Base-by-base conservation (phyloP, 441 rosid species). In the Aquilaria agallochum region DNA sequence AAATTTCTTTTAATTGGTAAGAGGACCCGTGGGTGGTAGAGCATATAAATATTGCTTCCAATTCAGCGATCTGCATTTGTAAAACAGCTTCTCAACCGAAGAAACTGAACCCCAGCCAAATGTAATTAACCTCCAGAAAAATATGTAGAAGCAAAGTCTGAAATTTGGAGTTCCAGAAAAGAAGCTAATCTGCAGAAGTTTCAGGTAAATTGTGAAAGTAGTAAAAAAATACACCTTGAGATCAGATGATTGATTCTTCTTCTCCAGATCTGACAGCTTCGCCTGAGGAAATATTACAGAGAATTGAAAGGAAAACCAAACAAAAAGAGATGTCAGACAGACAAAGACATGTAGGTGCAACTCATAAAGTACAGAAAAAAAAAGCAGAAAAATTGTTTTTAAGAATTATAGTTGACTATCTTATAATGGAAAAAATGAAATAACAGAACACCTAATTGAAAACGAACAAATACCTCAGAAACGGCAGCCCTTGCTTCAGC, bases 401-500 rank as follows among this genome's bases (percentile, higher is more conserved):
- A 20, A 20, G 20, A 20, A 20, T 20, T 20, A 20, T 20, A 20
- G 20, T 20, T 20, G 20, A 20, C 20, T 20, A 20, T 20, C 20
- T 20, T 20, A 20, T 20, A 20, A 20, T 20, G 20, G 20, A 30
- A 44, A 36, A 11, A 12, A 53, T 40, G 56, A 20, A 42, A 59
- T 11, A 31, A 20, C 20, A 20, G 58, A 33, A 33, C 31, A 30
- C 13, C 40, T 13, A 55, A 13, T 64, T 42, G 7, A 48, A 55
- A 34, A 11, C 27, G 11, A 64, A 33, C 20, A 56, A 64, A 59
- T 32, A 95, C 99, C 97, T 95, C 99, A 34, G 97, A 86, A 72
- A 85, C 77, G 68, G 93, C 81, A 66, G 98, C 99, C 77, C 93
- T 83, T 27, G 89, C 72, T 78, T 90, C 99, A 61, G 98, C 95